Base-by-base conservation (phyloP, 768 basidiomycete species). In the Exidia glandulosa region DNA sequence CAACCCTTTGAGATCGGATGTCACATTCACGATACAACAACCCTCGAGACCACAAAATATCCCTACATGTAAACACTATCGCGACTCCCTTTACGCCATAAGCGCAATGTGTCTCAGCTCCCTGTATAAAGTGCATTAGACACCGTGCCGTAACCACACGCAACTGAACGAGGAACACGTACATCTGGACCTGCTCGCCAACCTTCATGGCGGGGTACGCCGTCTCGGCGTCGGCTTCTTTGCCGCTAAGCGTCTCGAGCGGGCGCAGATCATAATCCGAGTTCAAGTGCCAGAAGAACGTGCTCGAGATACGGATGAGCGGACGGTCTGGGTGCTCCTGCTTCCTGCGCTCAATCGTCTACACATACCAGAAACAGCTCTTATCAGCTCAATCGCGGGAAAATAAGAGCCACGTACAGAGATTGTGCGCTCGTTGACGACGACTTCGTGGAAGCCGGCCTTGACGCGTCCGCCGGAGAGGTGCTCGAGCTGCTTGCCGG, bases 391-490 rank as follows among this genome's bases (percentile, higher is more conserved):
- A 61, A 37, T 19, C 37, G 16, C 59, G 31, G n/a, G 5, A 56
- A 57, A 13, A 9, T 23, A 9, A 33, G 19, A 29, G 48, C 32
- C 27, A 67, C 80, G 63, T 61, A 90, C 91, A 63, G 79, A 75
- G 19, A 94, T 48, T 0, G 94, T 95, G 19, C 79, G 81, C 25
- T 84, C 81, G 59, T 90, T 96, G 41, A 94, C 92, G 5, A 92
- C 90, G 4, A 98, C 94, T 66, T 98, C 94, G 65, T 98, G 94
- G 69, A 81, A 95, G 3, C 94, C 94, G 13, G 94, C 94, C 66
- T 89, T 89, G 68, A 98, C 84, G 31, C 94, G 73, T 0, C 94
- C 88, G 16, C 87, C 88, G 27, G 79, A 84, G 47, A 93, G 75
- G 71, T 91, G 90, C 69, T 96, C 94, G 12, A 98, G 80, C 69